Conservation (phyloP, 495 filamentous ascomycete species). For the Penicillium bovifimosum region DNA sequence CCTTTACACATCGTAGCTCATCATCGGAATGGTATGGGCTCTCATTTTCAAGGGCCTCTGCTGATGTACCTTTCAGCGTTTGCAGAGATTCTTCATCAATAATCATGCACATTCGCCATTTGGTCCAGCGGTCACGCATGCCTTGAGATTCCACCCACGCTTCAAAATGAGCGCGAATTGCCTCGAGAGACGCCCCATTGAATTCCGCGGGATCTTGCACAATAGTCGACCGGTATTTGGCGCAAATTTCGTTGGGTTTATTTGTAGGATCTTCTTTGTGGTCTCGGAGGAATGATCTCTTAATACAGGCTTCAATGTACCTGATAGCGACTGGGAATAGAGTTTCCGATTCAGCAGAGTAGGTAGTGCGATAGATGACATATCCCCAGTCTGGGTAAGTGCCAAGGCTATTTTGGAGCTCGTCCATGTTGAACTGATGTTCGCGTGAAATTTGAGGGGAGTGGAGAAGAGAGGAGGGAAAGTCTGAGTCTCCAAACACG, state of each 20-base stretch:
- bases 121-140: background rate
- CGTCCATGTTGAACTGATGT: slow-evolving; percentile 1
- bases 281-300: background rate
- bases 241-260: background rate
- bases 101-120: slow-evolving; percentile 7
- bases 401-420: slow-evolving; percentile 5
- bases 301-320: slow-evolving; percentile 9
- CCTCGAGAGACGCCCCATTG: slow-evolving; percentile 7
- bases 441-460: too few relatives aligned
- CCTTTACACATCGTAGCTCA: slow-evolving; percentile 13
- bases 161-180: slow-evolving; percentile 14
- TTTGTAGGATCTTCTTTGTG: background rate
- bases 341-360: slow-evolving; percentile 9
- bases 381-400: slow-evolving; percentile 9
- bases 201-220: slow-evolving; percentile 10
- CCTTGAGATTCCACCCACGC: slow-evolving; percentile 7
- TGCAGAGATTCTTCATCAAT: slow-evolving; percentile 9
- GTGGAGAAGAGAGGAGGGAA: too few relatives aligned
- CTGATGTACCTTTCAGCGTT: slow-evolving; percentile 1
- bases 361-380: slow-evolving; percentile 12
- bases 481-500: too few relatives aligned
- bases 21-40: background rate
- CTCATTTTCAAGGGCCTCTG: background rate
- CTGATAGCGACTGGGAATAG: slow-evolving; percentile 6
- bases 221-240: slow-evolving; percentile 8